Base-by-base conservation (phyloP, 192 early-diverging fungal species). In the Rhizophagus clarus region DNA sequence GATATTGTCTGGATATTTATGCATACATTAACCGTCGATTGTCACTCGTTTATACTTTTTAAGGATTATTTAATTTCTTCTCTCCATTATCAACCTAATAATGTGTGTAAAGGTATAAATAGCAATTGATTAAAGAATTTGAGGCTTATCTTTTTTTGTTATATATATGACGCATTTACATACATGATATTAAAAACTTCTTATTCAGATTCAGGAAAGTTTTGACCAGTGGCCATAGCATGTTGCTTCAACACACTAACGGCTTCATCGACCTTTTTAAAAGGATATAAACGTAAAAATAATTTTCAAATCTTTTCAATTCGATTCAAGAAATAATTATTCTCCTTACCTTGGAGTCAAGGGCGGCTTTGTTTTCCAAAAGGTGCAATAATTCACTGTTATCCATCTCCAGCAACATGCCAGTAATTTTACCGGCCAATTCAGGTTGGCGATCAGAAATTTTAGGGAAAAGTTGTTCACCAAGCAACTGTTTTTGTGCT, bases 401-500 rank as follows among this genome's bases (percentile, higher is more conserved):
- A 84, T 98, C 96, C 97, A 98, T 99, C 88, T 99, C 97, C 69
- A 98, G 89, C 74, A 97, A 89, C 97, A 99, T 98, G 77, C 98
- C 98, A 40, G 97, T 98, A 84, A 99, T 96, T 93, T 99, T 98
- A 81, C 96, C 96, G 73, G 97, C 96, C 76, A 89, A 86, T 37
- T 91, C 88, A 70, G 91, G 90, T 83, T 95, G 90, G 68, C 89
- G 91, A 24, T 83, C 76, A 62, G 84, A 83, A 76, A 99, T 96
- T 62, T 93, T 87, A 14, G 96, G 96, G 88, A 95, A 99, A 66
- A 99, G 89, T 66, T 92, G 90, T 89, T 99, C 97, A 79, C 98
- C 98, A 29, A 99, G 92, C 87, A 96, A 92, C 83, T 95, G 95
- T 89, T 99, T 99, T 88, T 98, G 97, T 79, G 93, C 88, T 63